Conservation (phyloP, 441 rosid species). For the Euphorbia celastroides region DNA sequence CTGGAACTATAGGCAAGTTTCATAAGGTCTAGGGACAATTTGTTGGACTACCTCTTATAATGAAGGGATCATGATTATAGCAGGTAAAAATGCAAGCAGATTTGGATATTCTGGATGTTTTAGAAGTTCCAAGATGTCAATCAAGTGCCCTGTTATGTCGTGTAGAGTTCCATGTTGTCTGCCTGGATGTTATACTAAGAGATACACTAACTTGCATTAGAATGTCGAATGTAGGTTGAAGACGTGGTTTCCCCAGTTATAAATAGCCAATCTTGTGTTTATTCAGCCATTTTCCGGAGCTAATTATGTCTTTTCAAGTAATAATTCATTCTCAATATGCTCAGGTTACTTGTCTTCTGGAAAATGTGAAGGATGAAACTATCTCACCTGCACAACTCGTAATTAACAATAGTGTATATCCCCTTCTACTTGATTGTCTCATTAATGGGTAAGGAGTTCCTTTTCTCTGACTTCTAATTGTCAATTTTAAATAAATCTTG, state of each 20-base stretch:
- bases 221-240: neutral
- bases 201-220: neutral
- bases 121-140: neutral
- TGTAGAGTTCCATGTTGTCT: neutral
- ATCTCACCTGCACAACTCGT: slow-evolving; percentile 43
- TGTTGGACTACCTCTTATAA: neutral
- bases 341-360: slow-evolving; percentile 65
- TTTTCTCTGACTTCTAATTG: neutral
- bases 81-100: neutral
- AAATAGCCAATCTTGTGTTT: neutral
- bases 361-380: slow-evolving; percentile 33
- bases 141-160: neutral
- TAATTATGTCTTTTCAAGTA: neutral
- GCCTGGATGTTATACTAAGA: neutral
- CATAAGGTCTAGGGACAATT: neutral
- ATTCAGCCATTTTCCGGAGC: neutral
- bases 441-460: slow-evolving; percentile 45
- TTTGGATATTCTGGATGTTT: neutral
- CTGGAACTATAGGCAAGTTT: neutral
- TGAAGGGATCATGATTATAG: neutral
- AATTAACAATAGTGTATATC: slow-evolving; percentile 50
- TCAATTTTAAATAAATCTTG: neutral
- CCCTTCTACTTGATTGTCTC: slow-evolving; percentile 67
- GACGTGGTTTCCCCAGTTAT: neutral
- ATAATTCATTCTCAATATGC: neutral